phyloP scores from a whole-genome alignment of 805 yeast species.

The Yarrowia divulgata region DNA sequence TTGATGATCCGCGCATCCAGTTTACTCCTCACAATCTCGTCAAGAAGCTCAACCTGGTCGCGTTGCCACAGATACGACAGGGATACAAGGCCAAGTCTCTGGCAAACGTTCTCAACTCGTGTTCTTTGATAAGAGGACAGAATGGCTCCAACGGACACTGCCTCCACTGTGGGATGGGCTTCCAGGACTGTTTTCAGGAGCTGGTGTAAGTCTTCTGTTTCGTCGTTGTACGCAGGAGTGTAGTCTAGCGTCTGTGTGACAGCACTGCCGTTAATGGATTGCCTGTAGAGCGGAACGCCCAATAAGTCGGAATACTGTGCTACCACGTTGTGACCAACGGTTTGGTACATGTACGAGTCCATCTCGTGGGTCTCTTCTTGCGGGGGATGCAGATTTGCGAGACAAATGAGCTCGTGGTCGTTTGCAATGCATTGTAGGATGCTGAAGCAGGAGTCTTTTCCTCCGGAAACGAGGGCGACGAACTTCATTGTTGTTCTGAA shows the following conservation, averaged over 20 bases:
- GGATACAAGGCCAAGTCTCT: slow-evolving; percentile 68
- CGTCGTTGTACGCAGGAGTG: slow-evolving; percentile 71
- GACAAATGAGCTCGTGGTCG: slow-evolving; percentile 84
- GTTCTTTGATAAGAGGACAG: slow-evolving; percentile 94
- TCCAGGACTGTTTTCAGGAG: slow-evolving; percentile 59
- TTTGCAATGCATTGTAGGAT: slow-evolving; percentile 82
- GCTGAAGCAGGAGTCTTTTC: slow-evolving; percentile 93
- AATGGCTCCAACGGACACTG: slow-evolving; percentile 95
- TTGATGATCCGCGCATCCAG: slow-evolving; percentile 86
- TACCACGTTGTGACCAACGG: slow-evolving; percentile 89
- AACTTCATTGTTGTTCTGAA: slow-evolving; percentile 68
- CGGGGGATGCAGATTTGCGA: slow-evolving; percentile 83
- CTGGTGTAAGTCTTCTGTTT: slow-evolving; percentile 79
- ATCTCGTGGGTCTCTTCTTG: slow-evolving; percentile 62
- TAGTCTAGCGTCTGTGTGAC: slow-evolving; percentile 74
- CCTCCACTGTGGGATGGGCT: slow-evolving; percentile 75
- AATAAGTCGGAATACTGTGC: slow-evolving; percentile 70
- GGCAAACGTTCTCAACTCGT: slow-evolving; percentile 90
- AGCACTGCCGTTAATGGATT: slow-evolving; percentile 67
- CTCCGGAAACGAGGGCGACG: slow-evolving; percentile 92
- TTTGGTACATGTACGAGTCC: slow-evolving; percentile 96
- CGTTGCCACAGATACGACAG: slow-evolving; percentile 91
- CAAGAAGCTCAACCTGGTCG: slow-evolving; percentile 77
- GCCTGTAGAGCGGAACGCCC: slow-evolving; percentile 80
- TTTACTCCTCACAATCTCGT: slow-evolving; percentile 73